phyloP scores from a whole-genome alignment of 768 basidiomycete genomes.

The Xanthoconium purpureum region DNA sequence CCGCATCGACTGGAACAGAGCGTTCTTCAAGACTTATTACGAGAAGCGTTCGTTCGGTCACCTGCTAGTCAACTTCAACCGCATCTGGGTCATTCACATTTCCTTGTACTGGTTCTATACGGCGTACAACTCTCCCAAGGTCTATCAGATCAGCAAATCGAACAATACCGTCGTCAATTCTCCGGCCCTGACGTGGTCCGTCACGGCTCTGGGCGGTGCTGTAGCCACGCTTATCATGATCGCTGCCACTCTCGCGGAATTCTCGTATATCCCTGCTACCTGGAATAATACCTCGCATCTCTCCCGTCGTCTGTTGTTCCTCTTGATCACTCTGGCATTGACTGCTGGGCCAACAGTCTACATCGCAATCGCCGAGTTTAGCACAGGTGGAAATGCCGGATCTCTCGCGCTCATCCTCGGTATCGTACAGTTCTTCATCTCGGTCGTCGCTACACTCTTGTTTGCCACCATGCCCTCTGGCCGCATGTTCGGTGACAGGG shows the following conservation, averaged over 20 bases:
- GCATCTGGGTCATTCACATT: constrained; percentile 97
- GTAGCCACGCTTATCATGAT: constrained; percentile 98
- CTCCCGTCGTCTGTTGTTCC: constrained; percentile 84
- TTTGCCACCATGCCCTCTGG: constrained; percentile 94
- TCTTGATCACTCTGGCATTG: constrained; percentile 84
- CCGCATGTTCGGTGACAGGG: constrained; percentile 98
- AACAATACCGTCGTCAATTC: constrained; percentile 48
- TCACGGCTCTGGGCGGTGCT: constrained; percentile 90
- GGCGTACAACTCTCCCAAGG: constrained; percentile 83
- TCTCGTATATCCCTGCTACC: constrained; percentile 95
- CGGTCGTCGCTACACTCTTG: constrained; percentile 78
- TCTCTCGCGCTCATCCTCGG: constrained; percentile 86
- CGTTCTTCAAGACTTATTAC: constrained; percentile 98
- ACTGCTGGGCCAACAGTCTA: constrained; percentile 95
- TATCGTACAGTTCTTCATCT: constrained; percentile 95
- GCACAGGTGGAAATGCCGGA: constrained; percentile 53
- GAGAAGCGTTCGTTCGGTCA: constrained; percentile 97
- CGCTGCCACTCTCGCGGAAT: constrained; percentile 88
- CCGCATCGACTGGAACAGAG: constrained; percentile 92
- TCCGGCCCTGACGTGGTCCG: constrained; percentile 87
- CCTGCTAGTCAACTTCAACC: constrained; percentile 98
- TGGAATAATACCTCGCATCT: constrained; percentile 99
- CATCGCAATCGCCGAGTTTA: constrained; percentile 78
- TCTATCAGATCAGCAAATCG: constrained; percentile 56
- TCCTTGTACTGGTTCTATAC: constrained; percentile 97